Evolutionary conservation across 345 rosid species (phyloP), one percentile per base, ranked within the genome.

Genomic region (Rhodamnia rubescens): DNA sequence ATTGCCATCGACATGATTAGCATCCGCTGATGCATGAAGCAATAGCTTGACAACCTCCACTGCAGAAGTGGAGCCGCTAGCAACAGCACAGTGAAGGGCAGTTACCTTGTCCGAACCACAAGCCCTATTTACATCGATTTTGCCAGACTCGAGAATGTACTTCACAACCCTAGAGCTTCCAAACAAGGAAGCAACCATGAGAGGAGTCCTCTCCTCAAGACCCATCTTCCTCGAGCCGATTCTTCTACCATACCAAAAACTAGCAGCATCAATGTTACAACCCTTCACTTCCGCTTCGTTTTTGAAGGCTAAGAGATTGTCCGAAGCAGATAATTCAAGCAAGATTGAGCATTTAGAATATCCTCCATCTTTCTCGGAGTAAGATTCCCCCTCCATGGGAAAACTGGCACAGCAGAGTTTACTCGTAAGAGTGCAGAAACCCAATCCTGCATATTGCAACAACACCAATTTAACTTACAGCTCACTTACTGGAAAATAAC

Each of bases 31-130:
- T 26, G 96, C 94, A 75, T 88, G 93, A 26, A 97, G 92, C 90
- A 97, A 90, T 85, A 89, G 88, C 91, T 92, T 94, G 90, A 94
- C 92, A 53, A 89, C 88, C 90, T 93, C 94, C 27, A 90, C 90
- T 0, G 91, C 89, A 2, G 95, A 89, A 86, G 69, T 83, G 0
- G 97, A 83, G 57, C 97, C 93, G 42, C 98, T 96, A 24, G 97
- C 97, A 85, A 92, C 95, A 18, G 98, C 99, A 84, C 96, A 95
- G 90, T 97, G 99, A 84, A 97, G 97, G 26, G 99, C 98, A 55
- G 99, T 94, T 83, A 92, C 94, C 89, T 90, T 92, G 92, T 95
- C 98, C 12, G 85, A 86, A 53, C 98, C 94, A 50, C 94, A 95
- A 87, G 92, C 91, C 86, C 93, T 90, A 58, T 94, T 93, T 83